A percentile compares a stretch with the other conserved stretches of the same genome.
Conservation (phyloP, 2,329 filamentous ascomycete species). For the Arthrobotrys musiformis region DNA sequence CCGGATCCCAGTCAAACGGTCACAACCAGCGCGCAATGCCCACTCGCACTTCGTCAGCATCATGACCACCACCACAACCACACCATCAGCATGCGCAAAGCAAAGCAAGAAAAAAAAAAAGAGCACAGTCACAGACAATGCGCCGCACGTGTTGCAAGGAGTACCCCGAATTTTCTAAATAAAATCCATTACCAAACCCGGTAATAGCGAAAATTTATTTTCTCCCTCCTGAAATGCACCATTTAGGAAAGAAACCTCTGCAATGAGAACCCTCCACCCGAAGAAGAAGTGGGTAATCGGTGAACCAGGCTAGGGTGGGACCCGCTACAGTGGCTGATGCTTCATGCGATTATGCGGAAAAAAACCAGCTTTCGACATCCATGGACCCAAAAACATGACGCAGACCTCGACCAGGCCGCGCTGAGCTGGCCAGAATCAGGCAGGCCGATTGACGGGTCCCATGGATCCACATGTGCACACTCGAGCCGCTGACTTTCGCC, state of each 20-base stretch:
- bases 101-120: background rate
- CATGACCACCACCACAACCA: background rate
- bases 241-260: constrained; percentile 26
- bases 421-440: constrained; percentile 16
- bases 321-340: constrained; percentile 32
- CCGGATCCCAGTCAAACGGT: constrained; percentile 9
- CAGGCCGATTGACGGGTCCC: constrained; percentile 15
- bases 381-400: constrained; percentile 33
- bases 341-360: constrained; percentile 51
- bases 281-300: constrained; percentile 9
- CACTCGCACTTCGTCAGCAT: constrained; percentile 1
- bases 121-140: constrained; percentile 2
- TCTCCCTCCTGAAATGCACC: constrained; percentile 12
- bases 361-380: constrained; percentile 2
- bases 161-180: constrained; percentile 34
- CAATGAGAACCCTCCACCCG: constrained; percentile 38
- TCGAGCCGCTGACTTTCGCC: constrained; percentile 5
- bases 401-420: constrained; percentile 23
- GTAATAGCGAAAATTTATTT: constrained; percentile 18
- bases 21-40: constrained; percentile 8
- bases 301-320: background rate
- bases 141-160: constrained; percentile 12
- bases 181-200: constrained; percentile 30
- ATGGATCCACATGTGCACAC: background rate
- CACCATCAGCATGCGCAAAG: background rate